These are phyloP conservation scores for Calcarisporium arbuscula DNA, from an alignment of 2,329 filamentous ascomycete species.

Conservation along the genomic window DNA sequence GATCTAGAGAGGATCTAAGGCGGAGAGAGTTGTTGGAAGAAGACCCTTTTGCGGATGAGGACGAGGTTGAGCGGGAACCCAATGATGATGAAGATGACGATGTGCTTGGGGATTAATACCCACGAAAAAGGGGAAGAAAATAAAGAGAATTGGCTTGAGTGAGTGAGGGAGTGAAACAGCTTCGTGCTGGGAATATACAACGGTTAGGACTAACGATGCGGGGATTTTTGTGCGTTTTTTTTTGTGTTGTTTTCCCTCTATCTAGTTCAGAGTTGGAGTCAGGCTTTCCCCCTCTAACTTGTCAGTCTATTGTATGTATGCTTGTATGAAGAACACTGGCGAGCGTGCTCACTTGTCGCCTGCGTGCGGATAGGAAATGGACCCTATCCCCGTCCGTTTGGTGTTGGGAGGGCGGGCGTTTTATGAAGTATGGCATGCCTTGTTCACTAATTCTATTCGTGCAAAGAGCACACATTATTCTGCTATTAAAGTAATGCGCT, in stretches of 20 bases:
- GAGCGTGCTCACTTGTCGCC: too few species aligned
- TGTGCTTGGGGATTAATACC: conserved; percentile 41
- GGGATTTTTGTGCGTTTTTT: conserved; percentile 8
- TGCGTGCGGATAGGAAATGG: too few species aligned
- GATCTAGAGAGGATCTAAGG: conserved; percentile 50
- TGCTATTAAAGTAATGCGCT: too few species aligned
- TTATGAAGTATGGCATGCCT: too few species aligned
- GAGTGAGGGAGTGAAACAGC: too few species aligned
- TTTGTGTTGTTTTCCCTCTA: conserved; percentile 10
- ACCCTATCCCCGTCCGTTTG: too few species aligned
- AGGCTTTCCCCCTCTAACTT: conserved; percentile 5
- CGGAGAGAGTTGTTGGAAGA: conserved; percentile 48
- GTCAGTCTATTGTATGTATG: too few species aligned
- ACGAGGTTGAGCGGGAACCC: conserved; percentile 21
- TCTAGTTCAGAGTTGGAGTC: conserved; percentile 7
- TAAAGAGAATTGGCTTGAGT: too few species aligned
- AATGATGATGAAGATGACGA: conserved; percentile 36
- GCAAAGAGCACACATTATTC: too few species aligned
- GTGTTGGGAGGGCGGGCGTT: too few species aligned
- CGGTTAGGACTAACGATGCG: background rate
- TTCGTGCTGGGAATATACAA: background rate
- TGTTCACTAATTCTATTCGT: too few species aligned
- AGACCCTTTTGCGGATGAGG: conserved; percentile 33
- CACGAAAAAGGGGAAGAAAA: conserved; percentile 2
- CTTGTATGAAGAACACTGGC: too few species aligned